Evolutionary conservation across 345 rosid genomes (phyloP).

Genomic region (Acer saccharum): DNA sequence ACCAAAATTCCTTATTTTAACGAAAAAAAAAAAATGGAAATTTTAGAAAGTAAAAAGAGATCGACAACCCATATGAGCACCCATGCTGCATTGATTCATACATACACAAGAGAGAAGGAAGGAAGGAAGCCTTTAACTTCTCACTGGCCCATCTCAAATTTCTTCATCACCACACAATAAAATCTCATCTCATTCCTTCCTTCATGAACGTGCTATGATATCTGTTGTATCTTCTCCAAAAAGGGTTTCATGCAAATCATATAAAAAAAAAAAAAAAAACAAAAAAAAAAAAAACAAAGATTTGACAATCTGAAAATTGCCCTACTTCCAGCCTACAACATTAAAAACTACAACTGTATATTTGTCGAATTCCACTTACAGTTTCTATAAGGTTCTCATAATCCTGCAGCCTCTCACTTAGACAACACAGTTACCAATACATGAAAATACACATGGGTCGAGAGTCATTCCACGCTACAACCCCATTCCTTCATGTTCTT

Average conservation of each 20-base stretch:
- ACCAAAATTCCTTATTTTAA: background rate
- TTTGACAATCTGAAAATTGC: conserved; percentile 37
- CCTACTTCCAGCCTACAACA: conserved; percentile 31
- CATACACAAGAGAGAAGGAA: conserved; percentile 3
- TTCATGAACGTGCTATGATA: conserved; percentile 17
- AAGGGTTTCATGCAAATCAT: conserved; percentile 18
- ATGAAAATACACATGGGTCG: too few species aligned
- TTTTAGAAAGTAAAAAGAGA: conserved; percentile 1
- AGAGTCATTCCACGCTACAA: too few species aligned
- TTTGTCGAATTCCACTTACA: conserved; percentile 27
- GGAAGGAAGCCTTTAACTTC: conserved; percentile 18
- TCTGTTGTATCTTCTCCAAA: conserved; percentile 11
- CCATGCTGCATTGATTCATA: conserved; percentile 42
- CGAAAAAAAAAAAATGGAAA: background rate
- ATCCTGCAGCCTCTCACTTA: too few species aligned
- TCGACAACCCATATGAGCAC: conserved; percentile 41
- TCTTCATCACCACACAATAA: conserved; percentile 32
- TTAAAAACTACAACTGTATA: conserved; percentile 37
- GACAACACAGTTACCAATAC: too few species aligned
- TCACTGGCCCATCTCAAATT: conserved; percentile 22
- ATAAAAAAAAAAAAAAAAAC: conserved; percentile 4
- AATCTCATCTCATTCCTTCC: conserved; percentile 10
- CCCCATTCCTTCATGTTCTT: too few species aligned
- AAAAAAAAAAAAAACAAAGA: conserved; percentile 19
- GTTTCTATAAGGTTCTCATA: too few species aligned